These are phyloP conservation scores for Alnus rubra DNA, from an alignment of 306 rosid species.

Conservation along the genomic window DNA sequence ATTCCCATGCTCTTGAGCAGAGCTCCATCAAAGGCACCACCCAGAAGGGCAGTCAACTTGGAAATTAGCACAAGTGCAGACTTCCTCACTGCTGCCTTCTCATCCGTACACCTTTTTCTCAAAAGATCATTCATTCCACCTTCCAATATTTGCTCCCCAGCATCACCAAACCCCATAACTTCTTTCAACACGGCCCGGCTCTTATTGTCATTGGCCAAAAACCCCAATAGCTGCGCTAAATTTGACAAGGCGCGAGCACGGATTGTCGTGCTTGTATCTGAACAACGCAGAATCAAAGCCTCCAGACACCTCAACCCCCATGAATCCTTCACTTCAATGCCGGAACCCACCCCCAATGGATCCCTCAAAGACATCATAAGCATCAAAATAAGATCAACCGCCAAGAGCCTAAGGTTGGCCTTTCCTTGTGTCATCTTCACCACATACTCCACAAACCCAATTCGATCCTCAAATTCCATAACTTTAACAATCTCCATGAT, in stretches of 20 bases:
- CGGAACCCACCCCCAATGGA: slow-evolving; percentile 57
- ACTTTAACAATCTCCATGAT: slow-evolving; percentile 64
- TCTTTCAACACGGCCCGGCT: slow-evolving; percentile 48
- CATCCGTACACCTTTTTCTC: slow-evolving; percentile 80
- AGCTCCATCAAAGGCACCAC: slow-evolving; percentile 69
- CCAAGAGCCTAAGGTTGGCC: slow-evolving; percentile 69
- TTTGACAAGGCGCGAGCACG: slow-evolving; percentile 76
- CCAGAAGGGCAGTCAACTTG: slow-evolving; percentile 65
- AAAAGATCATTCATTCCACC: slow-evolving; percentile 52
- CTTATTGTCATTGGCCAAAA: slow-evolving; percentile 42
- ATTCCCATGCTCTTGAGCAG: slow-evolving; percentile 76
- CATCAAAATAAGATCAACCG: slow-evolving; percentile 67
- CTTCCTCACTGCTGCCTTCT: slow-evolving; percentile 88
- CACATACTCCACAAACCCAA: slow-evolving; percentile 69
- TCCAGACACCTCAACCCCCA: slow-evolving; percentile 76
- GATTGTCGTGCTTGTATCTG: slow-evolving; percentile 60
- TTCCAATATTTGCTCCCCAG: slow-evolving; percentile 26
- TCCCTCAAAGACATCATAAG: slow-evolving; percentile 50
- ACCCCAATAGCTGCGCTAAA: slow-evolving; percentile 71
- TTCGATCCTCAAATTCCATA: slow-evolving; percentile 53
- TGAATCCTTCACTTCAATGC: slow-evolving; percentile 41
- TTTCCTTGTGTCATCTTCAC: slow-evolving; percentile 75
- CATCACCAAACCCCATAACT: slow-evolving; percentile 60
- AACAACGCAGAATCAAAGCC: slow-evolving; percentile 76
- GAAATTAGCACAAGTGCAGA: slow-evolving; percentile 77